Evolutionary conservation across 78 protist genomes (phyloP).

Genomic region (Dictyostelium capitatum): DNA sequence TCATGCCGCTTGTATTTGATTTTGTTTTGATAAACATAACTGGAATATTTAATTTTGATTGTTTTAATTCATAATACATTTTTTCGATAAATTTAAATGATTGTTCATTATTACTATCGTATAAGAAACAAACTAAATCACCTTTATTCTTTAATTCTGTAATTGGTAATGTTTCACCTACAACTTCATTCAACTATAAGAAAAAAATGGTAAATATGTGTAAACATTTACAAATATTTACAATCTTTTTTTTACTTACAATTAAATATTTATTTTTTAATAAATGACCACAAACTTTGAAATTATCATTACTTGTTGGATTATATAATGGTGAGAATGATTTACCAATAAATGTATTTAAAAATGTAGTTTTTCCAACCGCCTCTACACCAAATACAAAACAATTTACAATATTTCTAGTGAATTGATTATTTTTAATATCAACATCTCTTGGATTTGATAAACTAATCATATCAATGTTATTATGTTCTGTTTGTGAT

Average conservation of each 20-base stretch:
- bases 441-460: conserved; percentile 6
- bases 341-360: conserved; percentile 40
- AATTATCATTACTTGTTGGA: conserved; percentile 33
- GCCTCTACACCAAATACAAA: conserved; percentile 31
- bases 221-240: no score
- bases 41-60: neutral
- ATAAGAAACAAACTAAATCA: conserved; percentile 50
- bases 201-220: no score
- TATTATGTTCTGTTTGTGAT: conserved; percentile 35
- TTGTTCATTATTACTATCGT: conserved; percentile 20
- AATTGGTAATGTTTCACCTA: neutral
- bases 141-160: neutral
- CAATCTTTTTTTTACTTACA: no score
- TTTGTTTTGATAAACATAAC: conserved; percentile 24
- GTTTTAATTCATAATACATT: conserved; percentile 13
- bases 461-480: conserved; percentile 18
- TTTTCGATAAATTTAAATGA: conserved; percentile 40
- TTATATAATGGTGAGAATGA: conserved; percentile 13
- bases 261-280: conserved; percentile 55
- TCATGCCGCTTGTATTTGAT: neutral
- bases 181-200: conserved; percentile 26
- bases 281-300: conserved; percentile 30
- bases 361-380: conserved; percentile 58
- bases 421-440: neutral
- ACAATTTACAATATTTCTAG: conserved; percentile 12